Percentiles rank a stretch among this genome's conserved stretches.
These are phyloP conservation scores for Xylariales sp. DNA, from an alignment of 2,329 filamentous ascomycete species.

Conservation along the genomic window DNA sequence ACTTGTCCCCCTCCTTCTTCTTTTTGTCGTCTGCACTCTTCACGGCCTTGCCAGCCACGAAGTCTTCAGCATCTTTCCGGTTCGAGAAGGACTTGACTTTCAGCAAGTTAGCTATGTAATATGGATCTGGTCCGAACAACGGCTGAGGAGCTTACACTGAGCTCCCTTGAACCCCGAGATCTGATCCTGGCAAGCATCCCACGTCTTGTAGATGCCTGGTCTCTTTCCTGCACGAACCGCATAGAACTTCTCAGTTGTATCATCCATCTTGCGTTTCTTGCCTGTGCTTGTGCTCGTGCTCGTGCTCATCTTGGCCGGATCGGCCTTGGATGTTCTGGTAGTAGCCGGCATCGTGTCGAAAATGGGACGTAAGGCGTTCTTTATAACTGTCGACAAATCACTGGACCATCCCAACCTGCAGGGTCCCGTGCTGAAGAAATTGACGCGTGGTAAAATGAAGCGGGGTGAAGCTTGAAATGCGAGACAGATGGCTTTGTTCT, in stretches of 20 bases:
- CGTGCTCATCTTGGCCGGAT: background rate
- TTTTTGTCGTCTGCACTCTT: slow-evolving; percentile 31
- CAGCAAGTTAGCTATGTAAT: slow-evolving; percentile 3
- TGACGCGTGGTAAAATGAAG: background rate
- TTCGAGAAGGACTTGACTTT: slow-evolving; percentile 76
- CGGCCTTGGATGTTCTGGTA: background rate
- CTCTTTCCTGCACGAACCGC: slow-evolving; percentile 53
- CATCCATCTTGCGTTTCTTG: slow-evolving; percentile 47
- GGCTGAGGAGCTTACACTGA: slow-evolving; percentile 50
- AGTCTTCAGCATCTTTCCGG: slow-evolving; percentile 72
- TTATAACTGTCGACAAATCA: background rate
- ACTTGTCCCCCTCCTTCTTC: slow-evolving; percentile 39
- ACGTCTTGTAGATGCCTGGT: slow-evolving; percentile 59
- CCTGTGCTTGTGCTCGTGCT: slow-evolving; percentile 18
- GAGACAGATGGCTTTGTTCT: slow-evolving; percentile 5
- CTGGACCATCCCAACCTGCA: background rate
- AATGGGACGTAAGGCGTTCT: background rate
- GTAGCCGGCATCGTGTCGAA: slow-evolving; percentile 5
- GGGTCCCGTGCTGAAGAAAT: background rate
- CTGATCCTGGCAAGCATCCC: slow-evolving; percentile 57
- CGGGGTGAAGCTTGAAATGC: slow-evolving; percentile 1
- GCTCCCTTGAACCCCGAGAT: slow-evolving; percentile 60
- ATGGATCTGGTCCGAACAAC: background rate
- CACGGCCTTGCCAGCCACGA: slow-evolving; percentile 58
- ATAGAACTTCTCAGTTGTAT: slow-evolving; percentile 52